A percentile compares a stretch with the other conserved stretches of the same genome.
Conservation (phyloP, 75 land plant species). For the Isoetes taiwanensis region DNA sequence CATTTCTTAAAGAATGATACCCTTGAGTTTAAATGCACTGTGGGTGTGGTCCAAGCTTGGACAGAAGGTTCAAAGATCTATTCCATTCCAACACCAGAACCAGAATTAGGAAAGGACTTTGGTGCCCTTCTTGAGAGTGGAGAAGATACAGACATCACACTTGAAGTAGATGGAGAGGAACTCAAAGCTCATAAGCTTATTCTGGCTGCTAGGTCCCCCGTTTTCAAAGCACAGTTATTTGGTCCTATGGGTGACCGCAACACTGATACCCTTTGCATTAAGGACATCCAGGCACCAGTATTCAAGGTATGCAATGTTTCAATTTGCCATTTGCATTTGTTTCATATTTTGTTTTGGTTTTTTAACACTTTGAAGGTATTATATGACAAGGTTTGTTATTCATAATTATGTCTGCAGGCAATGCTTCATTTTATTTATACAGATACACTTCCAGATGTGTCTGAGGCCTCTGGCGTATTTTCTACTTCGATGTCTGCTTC, state of each 20-base stretch:
- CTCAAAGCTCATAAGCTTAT: constrained; percentile 87
- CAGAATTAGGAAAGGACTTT: constrained; percentile 84
- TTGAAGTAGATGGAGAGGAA: constrained; percentile 65
- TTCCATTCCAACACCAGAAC: constrained; percentile 67
- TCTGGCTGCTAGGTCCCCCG: constrained; percentile 78
- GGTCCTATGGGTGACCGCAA: constrained; percentile 33
- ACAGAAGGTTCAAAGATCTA: constrained; percentile 62
- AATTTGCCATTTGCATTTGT: too few relatives aligned
- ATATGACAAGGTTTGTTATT: too few relatives aligned
- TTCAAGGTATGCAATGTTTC: constrained; percentile 67
- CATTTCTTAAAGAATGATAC: constrained; percentile 87
- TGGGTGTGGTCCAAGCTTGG: constrained; percentile 76
- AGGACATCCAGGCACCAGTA: constrained; percentile 67
- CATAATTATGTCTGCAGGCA: constrained; percentile 49
- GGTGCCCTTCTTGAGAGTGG: constrained; percentile 52
- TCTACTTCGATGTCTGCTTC: constrained; percentile 26
- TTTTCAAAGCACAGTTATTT: constrained; percentile 49
- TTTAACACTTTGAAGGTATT: too few relatives aligned
- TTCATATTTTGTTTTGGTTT: too few relatives aligned
- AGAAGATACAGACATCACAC: constrained; percentile 67
- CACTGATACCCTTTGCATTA: constrained; percentile 38
- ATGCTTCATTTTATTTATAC: constrained; percentile 63
- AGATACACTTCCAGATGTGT: constrained; percentile 58
- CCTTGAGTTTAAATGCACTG: constrained; percentile 85
- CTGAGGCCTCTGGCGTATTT: constrained; percentile 23